Evolutionary conservation across 176 grass and related monocot species (phyloP).

Genomic region (Triticum aestivum): IWGSC_CS_RefSeq_v2.1 NC_057796.1:272718149-272718648

Average conservation of each 20-base stretch:
- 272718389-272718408: not conserved
- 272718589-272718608: too few relatives aligned
- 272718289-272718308: constrained; percentile 9
- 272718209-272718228: not conserved
- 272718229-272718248: not conserved
- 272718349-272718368: not conserved
- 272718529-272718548: too few relatives aligned
- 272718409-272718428: not conserved
- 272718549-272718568: too few relatives aligned
- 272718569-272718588: too few relatives aligned
- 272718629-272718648: too few relatives aligned
- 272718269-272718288: not conserved
- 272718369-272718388: not conserved
- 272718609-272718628: too few relatives aligned
- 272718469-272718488: too few relatives aligned
- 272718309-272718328: constrained; percentile 3
- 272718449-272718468: too few relatives aligned
- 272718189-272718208: constrained; percentile 16
- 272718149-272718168: not conserved
- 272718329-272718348: not conserved
- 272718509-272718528: too few relatives aligned
- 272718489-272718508: too few relatives aligned
- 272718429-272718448: not conserved
- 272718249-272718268: constrained; percentile 16
- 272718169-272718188: not conserved